phyloP scores from a whole-genome alignment of 225 moss, liverwort and hornwort species.

The Pseudisothecium myosuroides region DNA sequence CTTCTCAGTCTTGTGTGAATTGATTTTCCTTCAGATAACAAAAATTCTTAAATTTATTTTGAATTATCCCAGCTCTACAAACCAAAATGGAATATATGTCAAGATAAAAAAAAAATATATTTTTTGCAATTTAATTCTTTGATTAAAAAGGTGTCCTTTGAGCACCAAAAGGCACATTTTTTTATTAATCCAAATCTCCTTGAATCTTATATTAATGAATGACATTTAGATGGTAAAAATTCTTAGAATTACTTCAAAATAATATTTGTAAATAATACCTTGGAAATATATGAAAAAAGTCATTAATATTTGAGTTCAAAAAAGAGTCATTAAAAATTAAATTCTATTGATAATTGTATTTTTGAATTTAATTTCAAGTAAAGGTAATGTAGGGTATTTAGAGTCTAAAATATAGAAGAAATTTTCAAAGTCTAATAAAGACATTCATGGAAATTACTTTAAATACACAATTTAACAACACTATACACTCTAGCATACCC shows the following conservation, averaged over 20 bases:
- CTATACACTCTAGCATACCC: background rate
- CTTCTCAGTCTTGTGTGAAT: fast-evolving
- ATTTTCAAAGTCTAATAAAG: background rate
- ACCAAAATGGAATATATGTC: background rate
- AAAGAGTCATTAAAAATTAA: background rate
- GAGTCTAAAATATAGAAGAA: background rate
- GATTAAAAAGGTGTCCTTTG: background rate
- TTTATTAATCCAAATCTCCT: background rate
- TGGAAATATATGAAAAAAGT: background rate
- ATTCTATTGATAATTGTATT: background rate
- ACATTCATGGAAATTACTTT: background rate
- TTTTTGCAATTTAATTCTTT: background rate
- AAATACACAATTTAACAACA: background rate
- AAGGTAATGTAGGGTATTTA: background rate
- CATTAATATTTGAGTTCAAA: background rate
- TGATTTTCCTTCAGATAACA: background rate
- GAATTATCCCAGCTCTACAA: no score
- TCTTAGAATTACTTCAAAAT: background rate
- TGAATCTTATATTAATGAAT: no score
- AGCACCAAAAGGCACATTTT: background rate
- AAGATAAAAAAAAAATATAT: no score
- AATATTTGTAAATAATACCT: background rate
- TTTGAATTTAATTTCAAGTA: background rate
- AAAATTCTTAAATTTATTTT: no score
- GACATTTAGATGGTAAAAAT: no score